Conservation (phyloP, 805 yeast species). For the Spathaspora arborariae region DNA sequence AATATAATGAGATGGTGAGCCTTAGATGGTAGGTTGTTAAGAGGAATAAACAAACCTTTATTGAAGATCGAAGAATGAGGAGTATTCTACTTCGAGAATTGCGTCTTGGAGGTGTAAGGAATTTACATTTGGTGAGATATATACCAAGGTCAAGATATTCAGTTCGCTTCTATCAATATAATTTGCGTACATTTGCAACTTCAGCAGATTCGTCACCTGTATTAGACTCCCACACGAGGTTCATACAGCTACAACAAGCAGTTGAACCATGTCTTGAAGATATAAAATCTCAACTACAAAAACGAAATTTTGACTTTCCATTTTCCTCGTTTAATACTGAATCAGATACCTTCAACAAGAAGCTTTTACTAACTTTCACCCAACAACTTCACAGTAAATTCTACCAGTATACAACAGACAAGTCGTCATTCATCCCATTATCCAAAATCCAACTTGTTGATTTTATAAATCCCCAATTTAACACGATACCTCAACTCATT, state of each 20-base stretch:
- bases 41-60: too few species aligned
- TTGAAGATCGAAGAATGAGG: background rate
- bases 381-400: conserved; percentile 2
- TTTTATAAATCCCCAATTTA: conserved; percentile 26
- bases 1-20: background rate
- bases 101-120: background rate
- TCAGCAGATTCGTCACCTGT: background rate
- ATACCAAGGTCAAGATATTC: background rate
- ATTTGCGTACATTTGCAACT: background rate
- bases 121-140: background rate
- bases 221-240: background rate
- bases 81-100: background rate
- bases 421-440: background rate
- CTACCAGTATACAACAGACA: background rate
- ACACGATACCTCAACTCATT: conserved; percentile 17
- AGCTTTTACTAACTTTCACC: conserved; percentile 2
- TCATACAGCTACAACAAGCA: background rate
- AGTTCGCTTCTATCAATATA: background rate
- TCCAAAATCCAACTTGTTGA: conserved; percentile 10
- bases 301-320: background rate
- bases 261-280: background rate
- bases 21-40: background rate
- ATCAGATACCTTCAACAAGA: background rate
- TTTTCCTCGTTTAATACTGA: conserved; percentile 1
- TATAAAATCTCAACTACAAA: background rate